Percentiles rank a stretch among this genome's conserved stretches.
Evolutionary conservation across 495 filamentous ascomycete species (phyloP).

Genomic region (Haplographium delicatum): DNA sequence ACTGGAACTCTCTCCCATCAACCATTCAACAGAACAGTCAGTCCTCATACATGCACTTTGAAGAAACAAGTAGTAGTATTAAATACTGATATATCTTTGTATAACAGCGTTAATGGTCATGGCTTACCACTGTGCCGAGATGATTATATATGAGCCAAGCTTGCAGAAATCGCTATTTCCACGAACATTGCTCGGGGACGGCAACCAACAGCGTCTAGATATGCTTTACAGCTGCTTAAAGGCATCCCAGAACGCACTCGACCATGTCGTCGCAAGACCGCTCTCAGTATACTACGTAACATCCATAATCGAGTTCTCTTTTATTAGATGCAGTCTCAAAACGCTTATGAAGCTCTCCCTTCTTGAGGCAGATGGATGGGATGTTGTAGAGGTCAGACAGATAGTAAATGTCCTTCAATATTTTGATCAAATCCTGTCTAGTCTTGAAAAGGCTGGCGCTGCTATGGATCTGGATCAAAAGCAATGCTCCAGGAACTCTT

Average conservation of each 20-base stretch:
- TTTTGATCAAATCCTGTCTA: conserved; percentile 5
- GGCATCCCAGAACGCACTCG: conserved; percentile 9
- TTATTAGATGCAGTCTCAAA: conserved; percentile 2
- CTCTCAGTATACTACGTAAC: neutral
- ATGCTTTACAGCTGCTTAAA: conserved; percentile 19
- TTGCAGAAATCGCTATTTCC: conserved; percentile 9
- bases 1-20: conserved; percentile 3
- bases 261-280: conserved; percentile 2
- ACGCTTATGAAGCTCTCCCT: conserved; percentile 17
- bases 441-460: conserved; percentile 10
- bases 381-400: conserved; percentile 9
- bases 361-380: conserved; percentile 19
- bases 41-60: neutral
- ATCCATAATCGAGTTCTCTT: conserved; percentile 1
- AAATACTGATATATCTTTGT: neutral
- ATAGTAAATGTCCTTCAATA: conserved; percentile 2
- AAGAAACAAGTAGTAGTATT: too few relatives aligned
- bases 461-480: conserved; percentile 11
- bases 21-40: conserved; percentile 12
- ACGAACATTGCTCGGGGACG: neutral
- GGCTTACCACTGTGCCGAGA: too few relatives aligned
- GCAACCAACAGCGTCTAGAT: conserved; percentile 11
- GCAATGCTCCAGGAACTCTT: neutral
- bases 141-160: conserved; percentile 9
- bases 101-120: too few relatives aligned